Conservation (phyloP, 2,329 filamentous ascomycete species). For the Lachnellula hyalina region DNA sequence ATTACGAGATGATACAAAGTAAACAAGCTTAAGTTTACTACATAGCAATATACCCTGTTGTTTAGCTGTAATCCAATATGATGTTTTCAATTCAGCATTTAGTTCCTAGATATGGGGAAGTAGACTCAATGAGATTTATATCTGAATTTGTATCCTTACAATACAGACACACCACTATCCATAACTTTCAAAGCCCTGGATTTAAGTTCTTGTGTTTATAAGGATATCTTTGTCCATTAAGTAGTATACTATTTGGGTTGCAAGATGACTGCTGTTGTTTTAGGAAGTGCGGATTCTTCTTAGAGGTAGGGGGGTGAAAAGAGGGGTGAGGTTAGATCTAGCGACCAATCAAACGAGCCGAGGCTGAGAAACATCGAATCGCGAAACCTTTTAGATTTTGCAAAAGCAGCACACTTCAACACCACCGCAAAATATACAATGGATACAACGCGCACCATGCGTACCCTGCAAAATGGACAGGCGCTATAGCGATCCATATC, state of each 20-base stretch:
- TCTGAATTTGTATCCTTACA: constrained; percentile 49
- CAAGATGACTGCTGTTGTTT: neutral
- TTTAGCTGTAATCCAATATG: too few species aligned
- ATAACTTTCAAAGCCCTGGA: constrained; percentile 50
- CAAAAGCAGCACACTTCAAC: too few species aligned
- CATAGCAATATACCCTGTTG: too few species aligned
- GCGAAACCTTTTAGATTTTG: neutral
- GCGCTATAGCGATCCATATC: neutral
- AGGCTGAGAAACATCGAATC: neutral
- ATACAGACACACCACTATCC: constrained; percentile 56
- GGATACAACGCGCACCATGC: constrained; percentile 7
- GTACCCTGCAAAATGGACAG: neutral
- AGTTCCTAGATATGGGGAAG: neutral
- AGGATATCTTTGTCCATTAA: neutral
- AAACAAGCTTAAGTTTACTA: too few species aligned
- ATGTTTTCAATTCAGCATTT: too few species aligned
- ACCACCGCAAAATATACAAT: neutral
- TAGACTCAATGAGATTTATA: constrained; percentile 55
- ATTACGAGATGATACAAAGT: too few species aligned
- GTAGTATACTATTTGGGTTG: neutral
- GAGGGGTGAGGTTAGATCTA: neutral
- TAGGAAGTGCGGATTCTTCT: neutral
- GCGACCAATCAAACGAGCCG: constrained; percentile 3
- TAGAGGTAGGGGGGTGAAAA: neutral
- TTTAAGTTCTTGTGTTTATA: constrained; percentile 43